A percentile compares a stretch with the other conserved stretches of the same genome.
phyloP scores from a whole-genome alignment of 441 rosid genomes.

The Biscutella laevigata region DNA sequence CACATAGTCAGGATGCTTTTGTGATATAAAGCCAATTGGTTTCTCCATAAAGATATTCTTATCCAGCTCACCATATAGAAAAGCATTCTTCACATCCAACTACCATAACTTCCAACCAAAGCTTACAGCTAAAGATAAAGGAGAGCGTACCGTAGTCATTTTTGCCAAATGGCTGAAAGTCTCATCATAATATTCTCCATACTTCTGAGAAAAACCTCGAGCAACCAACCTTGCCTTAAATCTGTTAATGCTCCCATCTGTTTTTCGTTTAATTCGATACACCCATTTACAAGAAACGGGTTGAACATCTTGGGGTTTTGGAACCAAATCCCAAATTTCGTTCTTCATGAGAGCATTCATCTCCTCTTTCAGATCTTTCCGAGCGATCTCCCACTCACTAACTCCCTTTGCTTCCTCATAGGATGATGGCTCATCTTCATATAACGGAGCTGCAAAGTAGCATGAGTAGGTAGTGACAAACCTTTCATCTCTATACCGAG shows the following conservation, averaged over 20 bases:
- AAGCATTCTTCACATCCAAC: background rate
- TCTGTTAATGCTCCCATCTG: background rate
- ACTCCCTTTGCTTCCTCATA: background rate
- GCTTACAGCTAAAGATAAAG: background rate
- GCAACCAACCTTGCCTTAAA: conserved; percentile 2
- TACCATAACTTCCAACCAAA: background rate
- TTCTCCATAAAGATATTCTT: background rate
- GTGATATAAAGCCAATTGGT: background rate
- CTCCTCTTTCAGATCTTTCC: background rate
- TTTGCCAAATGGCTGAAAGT: background rate
- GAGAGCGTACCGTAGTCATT: background rate
- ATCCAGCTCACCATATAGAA: background rate
- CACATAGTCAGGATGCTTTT: background rate
- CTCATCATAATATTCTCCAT: background rate
- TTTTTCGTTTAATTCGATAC: background rate
- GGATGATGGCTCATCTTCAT: no score
- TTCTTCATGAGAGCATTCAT: background rate
- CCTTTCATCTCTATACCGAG: background rate
- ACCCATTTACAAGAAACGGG: background rate
- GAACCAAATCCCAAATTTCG: background rate
- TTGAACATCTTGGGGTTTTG: background rate
- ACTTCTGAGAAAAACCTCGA: background rate
- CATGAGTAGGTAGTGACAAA: background rate
- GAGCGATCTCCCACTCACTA: background rate
- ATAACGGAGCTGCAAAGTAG: no score